Conservation (phyloP, 2,329 filamentous ascomycete species). For the Alternaria arborescens region DNA sequence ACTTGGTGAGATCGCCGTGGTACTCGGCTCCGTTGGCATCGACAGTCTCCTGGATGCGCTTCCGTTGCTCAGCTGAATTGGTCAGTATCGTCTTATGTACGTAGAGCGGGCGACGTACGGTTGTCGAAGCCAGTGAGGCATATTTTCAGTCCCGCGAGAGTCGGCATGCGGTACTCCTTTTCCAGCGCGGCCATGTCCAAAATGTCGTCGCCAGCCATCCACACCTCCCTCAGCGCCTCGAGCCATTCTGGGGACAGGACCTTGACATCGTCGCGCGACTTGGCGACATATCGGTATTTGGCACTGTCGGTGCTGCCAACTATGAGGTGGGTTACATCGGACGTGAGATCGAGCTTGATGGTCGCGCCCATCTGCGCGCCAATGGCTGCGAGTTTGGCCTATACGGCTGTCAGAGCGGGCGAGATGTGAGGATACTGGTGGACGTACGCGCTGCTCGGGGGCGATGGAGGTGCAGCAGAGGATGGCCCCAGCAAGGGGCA, state of each 20-base stretch:
- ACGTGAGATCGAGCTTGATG: slow-evolving; percentile 92
- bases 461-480: slow-evolving; percentile 89
- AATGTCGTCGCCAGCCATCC: slow-evolving; percentile 79
- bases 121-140: slow-evolving; percentile 77
- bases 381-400: slow-evolving; percentile 67
- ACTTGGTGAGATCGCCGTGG: slow-evolving; percentile 84
- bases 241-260: slow-evolving; percentile 87
- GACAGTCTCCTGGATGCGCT: slow-evolving; percentile 73
- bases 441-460: slow-evolving; percentile 75
- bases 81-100: slow-evolving; percentile 33
- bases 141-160: slow-evolving; percentile 69
- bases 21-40: slow-evolving; percentile 80
- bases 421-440: neutral
- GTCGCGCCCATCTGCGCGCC: slow-evolving; percentile 83
- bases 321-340: slow-evolving; percentile 92
- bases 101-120: slow-evolving; percentile 53
- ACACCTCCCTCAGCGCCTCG: slow-evolving; percentile 77
- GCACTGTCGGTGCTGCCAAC: slow-evolving; percentile 88
- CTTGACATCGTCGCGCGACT: slow-evolving; percentile 83
- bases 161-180: slow-evolving; percentile 68
- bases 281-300: slow-evolving; percentile 96
- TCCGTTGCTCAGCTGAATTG: slow-evolving; percentile 68
- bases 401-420: slow-evolving; percentile 13
- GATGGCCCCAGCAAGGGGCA: slow-evolving; percentile 67
- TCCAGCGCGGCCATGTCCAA: slow-evolving; percentile 78